These are phyloP conservation scores for Alloascoidea africana DNA, from an alignment of 805 yeast species.

Conservation along the genomic window DNA sequence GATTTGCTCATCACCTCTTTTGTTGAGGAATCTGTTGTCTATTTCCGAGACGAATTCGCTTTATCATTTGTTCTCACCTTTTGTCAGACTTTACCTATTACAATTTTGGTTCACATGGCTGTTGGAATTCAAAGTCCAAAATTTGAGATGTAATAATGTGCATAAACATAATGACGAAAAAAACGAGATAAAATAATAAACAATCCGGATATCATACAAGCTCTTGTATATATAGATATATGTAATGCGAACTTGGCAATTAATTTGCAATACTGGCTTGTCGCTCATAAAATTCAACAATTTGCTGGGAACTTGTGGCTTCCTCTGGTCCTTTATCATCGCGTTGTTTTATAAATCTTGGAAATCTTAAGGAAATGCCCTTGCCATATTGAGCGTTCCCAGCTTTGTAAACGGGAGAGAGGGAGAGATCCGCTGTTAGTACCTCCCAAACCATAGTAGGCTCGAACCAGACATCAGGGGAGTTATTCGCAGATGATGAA, in stretches of 20 bases:
- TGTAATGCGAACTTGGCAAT: no score
- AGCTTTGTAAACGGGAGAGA: constrained; percentile 82
- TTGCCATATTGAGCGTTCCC: constrained; percentile 58
- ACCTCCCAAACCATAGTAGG: constrained; percentile 79
- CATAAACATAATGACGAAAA: no score
- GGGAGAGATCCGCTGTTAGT: constrained; percentile 76
- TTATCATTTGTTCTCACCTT: no score
- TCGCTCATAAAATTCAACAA: constrained; percentile 66
- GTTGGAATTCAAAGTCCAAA: no score
- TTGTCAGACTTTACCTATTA: no score
- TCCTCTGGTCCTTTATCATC: constrained; percentile 81
- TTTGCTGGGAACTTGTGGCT: constrained; percentile 74
- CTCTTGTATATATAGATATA: neutral
- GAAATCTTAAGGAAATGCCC: constrained; percentile 82
- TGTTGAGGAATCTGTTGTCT: no score
- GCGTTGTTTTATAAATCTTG: constrained; percentile 68
- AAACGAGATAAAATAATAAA: no score
- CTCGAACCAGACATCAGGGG: constrained; percentile 92
- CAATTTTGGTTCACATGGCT: no score
- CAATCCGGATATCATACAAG: no score
- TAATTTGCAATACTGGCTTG: constrained; percentile 37
- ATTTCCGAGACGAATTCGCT: no score
- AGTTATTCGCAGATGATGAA: constrained; percentile 39
- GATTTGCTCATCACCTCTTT: no score
- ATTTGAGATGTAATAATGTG: no score